Percentiles rank a stretch among this genome's conserved stretches.
Evolutionary conservation across 805 yeast species (phyloP).

Genomic region (Wickerhamiella spandovensis): DNA sequence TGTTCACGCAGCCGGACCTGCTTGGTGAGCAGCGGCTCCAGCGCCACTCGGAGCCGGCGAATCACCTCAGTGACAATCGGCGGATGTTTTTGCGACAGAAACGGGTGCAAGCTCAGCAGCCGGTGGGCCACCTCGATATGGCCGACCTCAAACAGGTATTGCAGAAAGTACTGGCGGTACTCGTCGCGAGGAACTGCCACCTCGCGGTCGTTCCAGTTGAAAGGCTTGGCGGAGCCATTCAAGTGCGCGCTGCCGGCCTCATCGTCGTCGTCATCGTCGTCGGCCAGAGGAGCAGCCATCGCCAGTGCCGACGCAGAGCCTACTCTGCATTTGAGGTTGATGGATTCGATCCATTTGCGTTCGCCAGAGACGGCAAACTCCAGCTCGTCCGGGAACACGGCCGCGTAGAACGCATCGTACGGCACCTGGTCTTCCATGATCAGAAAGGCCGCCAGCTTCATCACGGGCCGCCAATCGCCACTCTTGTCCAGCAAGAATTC

Average conservation of each 20-base stretch:
- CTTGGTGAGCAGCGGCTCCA: not conserved
- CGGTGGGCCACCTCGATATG: not conserved
- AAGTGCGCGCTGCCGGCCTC: not conserved
- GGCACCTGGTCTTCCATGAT: not conserved
- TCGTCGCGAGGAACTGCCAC: not conserved
- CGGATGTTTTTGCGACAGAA: not conserved
- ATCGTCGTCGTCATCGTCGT: slow-evolving; percentile 27
- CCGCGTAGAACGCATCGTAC: not conserved
- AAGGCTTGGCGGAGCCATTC: not conserved
- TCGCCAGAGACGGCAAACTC: not conserved
- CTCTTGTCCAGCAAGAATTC: not conserved
- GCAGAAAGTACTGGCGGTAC: not conserved
- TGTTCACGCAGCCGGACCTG: not conserved
- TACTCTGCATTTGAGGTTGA: not conserved
- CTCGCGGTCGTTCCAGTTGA: not conserved
- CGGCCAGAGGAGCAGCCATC: slow-evolving; percentile 68
- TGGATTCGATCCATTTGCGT: not conserved
- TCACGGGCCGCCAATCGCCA: not conserved
- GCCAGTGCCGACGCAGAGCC: slow-evolving; percentile 55
- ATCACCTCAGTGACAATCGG: not conserved
- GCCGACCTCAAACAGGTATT: not conserved
- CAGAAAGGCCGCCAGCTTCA: not conserved
- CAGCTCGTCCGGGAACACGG: not conserved
- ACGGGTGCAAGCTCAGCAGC: not conserved
- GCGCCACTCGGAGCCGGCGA: not conserved